Conservation (phyloP, 2,329 filamentous ascomycete genomes). For the Nothopassalora personata region DNA sequence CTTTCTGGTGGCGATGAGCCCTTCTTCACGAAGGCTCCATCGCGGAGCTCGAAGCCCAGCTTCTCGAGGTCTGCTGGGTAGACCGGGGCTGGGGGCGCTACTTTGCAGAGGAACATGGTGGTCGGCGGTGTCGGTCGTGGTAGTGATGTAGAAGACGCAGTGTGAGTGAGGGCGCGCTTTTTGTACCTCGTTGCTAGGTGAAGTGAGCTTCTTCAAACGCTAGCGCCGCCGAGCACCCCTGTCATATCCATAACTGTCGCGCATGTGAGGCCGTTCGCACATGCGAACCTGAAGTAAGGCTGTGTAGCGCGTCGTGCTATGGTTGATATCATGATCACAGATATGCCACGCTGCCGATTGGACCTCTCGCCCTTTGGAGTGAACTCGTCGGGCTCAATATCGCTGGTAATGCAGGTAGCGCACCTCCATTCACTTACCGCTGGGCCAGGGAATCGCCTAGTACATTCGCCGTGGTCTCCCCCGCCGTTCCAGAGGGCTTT, state of each 20-base stretch:
- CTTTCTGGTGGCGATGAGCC: slow-evolving; percentile 41
- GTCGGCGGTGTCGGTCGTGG: background rate
- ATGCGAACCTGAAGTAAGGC: background rate
- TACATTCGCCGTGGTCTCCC: too few relatives aligned
- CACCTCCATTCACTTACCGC: too few relatives aligned
- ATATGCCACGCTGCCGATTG: background rate
- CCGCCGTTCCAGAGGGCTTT: too few relatives aligned
- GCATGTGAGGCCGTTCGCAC: background rate
- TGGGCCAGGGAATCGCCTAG: too few relatives aligned
- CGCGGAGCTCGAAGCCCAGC: slow-evolving; percentile 1
- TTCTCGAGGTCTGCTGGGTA: background rate
- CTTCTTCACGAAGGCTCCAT: background rate
- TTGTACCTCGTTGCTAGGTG: background rate
- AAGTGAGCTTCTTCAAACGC: background rate
- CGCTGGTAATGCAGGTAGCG: too few relatives aligned
- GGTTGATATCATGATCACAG: background rate
- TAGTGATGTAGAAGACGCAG: background rate
- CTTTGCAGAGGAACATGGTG: slow-evolving; percentile 2
- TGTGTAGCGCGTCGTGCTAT: background rate
- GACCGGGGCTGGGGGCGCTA: background rate
- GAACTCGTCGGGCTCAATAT: background rate
- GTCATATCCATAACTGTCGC: background rate
- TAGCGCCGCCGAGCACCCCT: background rate
- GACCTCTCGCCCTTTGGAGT: background rate
- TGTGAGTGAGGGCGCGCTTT: background rate